These are phyloP conservation scores for Logfia minima DNA, from an alignment of 129 eudicot genomes.

Conservation along the genomic window DNA sequence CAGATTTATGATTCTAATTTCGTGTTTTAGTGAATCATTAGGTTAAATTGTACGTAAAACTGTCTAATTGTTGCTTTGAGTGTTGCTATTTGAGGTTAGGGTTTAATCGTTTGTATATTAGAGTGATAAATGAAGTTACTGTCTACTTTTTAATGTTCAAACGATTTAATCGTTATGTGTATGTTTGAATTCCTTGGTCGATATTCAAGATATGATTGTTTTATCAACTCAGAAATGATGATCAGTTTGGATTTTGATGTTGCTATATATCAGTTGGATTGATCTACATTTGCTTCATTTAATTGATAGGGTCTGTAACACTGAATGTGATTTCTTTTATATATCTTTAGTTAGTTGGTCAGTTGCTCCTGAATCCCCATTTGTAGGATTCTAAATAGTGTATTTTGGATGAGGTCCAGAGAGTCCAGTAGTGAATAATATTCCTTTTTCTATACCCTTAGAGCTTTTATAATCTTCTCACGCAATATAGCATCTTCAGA, in stretches of 20 bases:
- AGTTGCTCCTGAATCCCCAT: background rate
- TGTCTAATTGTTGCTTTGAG: background rate
- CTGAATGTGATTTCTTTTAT: background rate
- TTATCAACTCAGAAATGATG: background rate
- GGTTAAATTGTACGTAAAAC: background rate
- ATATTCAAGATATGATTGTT: background rate
- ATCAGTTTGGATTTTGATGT: background rate
- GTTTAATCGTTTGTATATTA: slow-evolving; percentile 28
- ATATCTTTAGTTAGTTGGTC: background rate
- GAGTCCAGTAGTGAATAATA: background rate
- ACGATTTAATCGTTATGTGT: background rate
- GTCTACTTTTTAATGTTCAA: background rate
- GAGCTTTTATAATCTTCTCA: background rate
- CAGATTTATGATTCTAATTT: background rate
- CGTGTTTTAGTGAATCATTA: background rate
- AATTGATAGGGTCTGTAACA: background rate
- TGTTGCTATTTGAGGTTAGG: slow-evolving; percentile 22
- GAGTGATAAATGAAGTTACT: slow-evolving; percentile 12
- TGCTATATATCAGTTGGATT: no score
- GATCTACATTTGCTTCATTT: background rate
- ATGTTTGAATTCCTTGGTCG: background rate
- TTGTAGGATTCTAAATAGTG: slow-evolving; percentile 12
- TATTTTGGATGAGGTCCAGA: background rate
- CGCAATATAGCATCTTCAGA: background rate
- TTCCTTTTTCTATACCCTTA: no score